phyloP scores from a whole-genome alignment of 73 alveolate species.

The Uronychia binucleata region DNA sequence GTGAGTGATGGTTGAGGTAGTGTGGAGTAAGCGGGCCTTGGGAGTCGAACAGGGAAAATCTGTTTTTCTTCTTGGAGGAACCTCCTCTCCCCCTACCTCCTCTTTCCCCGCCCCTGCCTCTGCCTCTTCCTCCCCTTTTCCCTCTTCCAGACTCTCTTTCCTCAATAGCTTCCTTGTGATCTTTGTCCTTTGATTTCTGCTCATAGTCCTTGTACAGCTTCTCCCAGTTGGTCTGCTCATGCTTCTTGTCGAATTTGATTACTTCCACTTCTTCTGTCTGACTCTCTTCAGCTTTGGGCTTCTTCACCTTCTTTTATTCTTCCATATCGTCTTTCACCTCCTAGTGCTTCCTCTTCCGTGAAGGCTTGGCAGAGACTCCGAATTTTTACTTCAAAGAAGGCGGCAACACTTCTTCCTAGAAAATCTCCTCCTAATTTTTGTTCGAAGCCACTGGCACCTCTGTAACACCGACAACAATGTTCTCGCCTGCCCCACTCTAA shows the following conservation, averaged over 20 bases:
- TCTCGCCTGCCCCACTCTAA: too few species aligned
- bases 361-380: too few species aligned
- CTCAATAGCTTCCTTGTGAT: too few species aligned
- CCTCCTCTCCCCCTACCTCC: conserved; percentile 15
- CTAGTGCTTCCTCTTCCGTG: too few species aligned
- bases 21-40: neutral
- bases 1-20: neutral
- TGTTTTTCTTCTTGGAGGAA: neutral
- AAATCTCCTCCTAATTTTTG: too few species aligned
- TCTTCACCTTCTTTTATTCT: too few species aligned
- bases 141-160: neutral
- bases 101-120: conserved; percentile 15
- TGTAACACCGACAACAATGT: too few species aligned
- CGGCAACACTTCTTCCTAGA: too few species aligned
- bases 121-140: conserved; percentile 5
- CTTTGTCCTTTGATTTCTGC: neutral
- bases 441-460: too few species aligned
- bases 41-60: neutral
- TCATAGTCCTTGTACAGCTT: neutral
- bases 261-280: neutral
- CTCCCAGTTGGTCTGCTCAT: neutral
- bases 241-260: neutral
- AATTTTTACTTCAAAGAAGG: too few species aligned
- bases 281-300: too few species aligned
- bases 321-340: neutral